These are phyloP conservation scores for Suillus lakei DNA, from an alignment of 768 basidiomycete genomes.

Conservation along the genomic window DNA sequence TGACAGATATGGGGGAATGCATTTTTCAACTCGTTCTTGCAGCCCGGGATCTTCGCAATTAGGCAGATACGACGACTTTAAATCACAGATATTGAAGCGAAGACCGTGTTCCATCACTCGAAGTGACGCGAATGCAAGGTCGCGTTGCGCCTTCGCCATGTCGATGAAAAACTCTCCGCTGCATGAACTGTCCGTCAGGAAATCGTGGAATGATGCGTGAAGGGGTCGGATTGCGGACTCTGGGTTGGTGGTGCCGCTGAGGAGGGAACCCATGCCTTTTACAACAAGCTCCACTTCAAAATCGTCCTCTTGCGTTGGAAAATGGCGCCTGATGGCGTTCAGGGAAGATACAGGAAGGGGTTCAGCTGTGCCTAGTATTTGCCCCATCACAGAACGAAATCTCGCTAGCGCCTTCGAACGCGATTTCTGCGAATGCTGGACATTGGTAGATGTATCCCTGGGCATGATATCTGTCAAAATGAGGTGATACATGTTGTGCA, in stretches of 20 bases:
- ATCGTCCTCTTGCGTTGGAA: not conserved
- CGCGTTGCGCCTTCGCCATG: conserved; percentile 13
- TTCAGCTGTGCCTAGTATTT: conserved; percentile 5
- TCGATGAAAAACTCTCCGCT: conserved; percentile 21
- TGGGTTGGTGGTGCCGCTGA: conserved; percentile 10
- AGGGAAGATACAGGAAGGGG: conserved; percentile 5
- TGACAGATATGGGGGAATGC: conserved; percentile 8
- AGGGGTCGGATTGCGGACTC: conserved; percentile 19
- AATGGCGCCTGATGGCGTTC: not conserved
- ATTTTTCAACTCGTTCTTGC: not conserved
- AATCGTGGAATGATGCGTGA: conserved; percentile 35
- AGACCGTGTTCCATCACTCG: conserved; percentile 33
- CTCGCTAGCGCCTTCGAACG: not conserved
- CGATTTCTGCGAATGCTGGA: not conserved
- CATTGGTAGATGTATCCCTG: not conserved
- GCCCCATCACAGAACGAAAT: conserved; percentile 8
- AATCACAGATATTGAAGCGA: conserved; percentile 40
- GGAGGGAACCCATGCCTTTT: conserved; percentile 5
- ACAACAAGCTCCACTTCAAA: conserved; percentile 2
- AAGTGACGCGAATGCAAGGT: conserved; percentile 28
- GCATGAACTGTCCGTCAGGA: conserved; percentile 18
- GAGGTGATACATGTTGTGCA: conserved; percentile 3
- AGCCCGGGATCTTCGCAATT: conserved; percentile 27
- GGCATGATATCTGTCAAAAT: conserved; percentile 5
- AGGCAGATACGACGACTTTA: conserved; percentile 33